Conservation (phyloP, 2,329 filamentous ascomycete species). For the Fusarium begoniae region DNA sequence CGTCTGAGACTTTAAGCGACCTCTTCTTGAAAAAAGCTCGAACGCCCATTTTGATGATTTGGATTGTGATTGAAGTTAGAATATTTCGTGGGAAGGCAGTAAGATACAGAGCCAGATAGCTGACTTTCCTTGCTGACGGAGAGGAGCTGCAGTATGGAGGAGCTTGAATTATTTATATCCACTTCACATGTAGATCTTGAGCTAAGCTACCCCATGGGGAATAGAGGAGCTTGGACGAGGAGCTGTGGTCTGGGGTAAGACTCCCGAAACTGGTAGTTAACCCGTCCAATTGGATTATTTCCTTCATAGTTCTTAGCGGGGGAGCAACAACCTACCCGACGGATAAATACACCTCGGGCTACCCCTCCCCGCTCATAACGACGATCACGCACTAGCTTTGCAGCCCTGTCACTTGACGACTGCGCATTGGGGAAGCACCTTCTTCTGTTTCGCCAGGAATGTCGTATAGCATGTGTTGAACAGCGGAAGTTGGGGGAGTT, state of each 20-base stretch:
- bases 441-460: fast-evolving
- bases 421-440: neutral
- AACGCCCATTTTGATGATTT: slow-evolving; percentile 50
- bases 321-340: neutral
- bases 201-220: neutral
- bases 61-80: neutral
- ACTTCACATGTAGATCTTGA: neutral
- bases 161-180: neutral
- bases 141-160: neutral
- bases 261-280: neutral
- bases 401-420: neutral
- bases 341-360: neutral
- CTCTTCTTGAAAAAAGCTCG: slow-evolving; percentile 56
- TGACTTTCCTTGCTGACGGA: neutral
- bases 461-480: neutral
- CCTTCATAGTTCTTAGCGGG: fast-evolving
- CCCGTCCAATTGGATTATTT: neutral
- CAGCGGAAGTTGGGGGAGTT: neutral
- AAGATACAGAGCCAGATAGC: neutral
- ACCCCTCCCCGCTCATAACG: neutral
- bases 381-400: neutral
- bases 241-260: neutral
- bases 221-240: neutral
- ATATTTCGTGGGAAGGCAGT: too few relatives aligned
- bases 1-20: slow-evolving; percentile 55